Evolutionary conservation across 805 yeast genomes (phyloP).

Genomic region (Saccharomycopsis schoenii): DNA sequence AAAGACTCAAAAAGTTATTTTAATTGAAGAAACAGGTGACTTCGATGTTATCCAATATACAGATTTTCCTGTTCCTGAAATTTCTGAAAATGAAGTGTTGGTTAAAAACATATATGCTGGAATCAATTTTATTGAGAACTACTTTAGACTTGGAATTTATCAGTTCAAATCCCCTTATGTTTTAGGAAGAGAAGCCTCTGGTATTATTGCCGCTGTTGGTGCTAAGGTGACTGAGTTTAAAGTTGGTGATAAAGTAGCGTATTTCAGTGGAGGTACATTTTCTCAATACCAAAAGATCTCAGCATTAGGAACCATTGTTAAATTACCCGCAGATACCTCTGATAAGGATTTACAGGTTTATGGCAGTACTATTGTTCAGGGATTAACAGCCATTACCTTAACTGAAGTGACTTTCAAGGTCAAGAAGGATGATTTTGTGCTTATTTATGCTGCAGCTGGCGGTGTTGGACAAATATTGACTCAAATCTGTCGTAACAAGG

Average conservation of each 20-base stretch:
- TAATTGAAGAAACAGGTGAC: constrained; percentile 46
- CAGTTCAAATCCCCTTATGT: constrained; percentile 50
- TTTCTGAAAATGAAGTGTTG: constrained; percentile 47
- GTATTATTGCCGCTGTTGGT: constrained; percentile 60
- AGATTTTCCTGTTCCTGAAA: constrained; percentile 49
- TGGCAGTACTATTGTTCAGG: constrained; percentile 60
- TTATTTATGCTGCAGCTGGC: constrained; percentile 93
- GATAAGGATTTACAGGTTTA: constrained; percentile 43
- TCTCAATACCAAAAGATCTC: constrained; percentile 60
- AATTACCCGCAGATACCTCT: constrained; percentile 37
- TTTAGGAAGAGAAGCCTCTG: constrained; percentile 69
- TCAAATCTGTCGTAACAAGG: constrained; percentile 52
- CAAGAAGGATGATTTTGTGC: constrained; percentile 56
- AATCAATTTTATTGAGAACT: constrained; percentile 71
- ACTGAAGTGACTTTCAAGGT: constrained; percentile 56
- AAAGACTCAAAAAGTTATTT: constrained; percentile 43
- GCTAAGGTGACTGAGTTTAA: constrained; percentile 39
- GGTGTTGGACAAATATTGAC: constrained; percentile 73
- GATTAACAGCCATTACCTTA: constrained; percentile 71
- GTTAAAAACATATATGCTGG: constrained; percentile 73
- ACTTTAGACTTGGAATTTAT: constrained; percentile 74
- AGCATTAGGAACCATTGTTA: constrained; percentile 30
- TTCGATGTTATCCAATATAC: constrained; percentile 49
- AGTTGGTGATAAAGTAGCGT: constrained; percentile 67
- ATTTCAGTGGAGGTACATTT: constrained; percentile 43